Conservation (phyloP, 768 basidiomycete genomes). For the Boletus insuetus region DNA sequence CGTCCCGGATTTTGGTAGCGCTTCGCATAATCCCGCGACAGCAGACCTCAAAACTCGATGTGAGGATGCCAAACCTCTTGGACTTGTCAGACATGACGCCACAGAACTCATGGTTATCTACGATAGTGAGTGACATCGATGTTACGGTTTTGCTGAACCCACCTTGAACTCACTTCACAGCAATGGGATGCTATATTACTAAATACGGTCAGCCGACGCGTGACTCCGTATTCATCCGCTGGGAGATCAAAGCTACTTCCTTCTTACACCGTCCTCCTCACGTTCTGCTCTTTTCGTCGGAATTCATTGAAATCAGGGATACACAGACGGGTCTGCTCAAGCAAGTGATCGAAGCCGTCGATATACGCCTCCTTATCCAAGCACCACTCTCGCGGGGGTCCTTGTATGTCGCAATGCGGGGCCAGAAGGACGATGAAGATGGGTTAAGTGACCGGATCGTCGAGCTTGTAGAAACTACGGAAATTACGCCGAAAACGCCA, state of each 20-base stretch:
- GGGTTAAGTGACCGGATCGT: slow-evolving; percentile 62
- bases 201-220: slow-evolving; percentile 66
- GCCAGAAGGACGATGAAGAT: slow-evolving; percentile 52
- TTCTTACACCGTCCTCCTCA: slow-evolving; percentile 62
- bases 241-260: slow-evolving; percentile 69
- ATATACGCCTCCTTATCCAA: slow-evolving; percentile 62
- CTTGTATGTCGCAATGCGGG: slow-evolving; percentile 63
- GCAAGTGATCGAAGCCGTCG: slow-evolving; percentile 77
- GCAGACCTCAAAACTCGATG: slow-evolving; percentile 56
- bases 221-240: slow-evolving; percentile 62
- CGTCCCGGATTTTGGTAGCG: slow-evolving; percentile 57
- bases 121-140: slow-evolving; percentile 50
- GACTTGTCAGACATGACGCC: slow-evolving; percentile 54
- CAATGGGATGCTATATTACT: slow-evolving; percentile 73
- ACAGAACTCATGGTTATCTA: slow-evolving; percentile 70
- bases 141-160: background rate
- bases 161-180: slow-evolving; percentile 35
- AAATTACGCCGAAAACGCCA: slow-evolving; percentile 42
- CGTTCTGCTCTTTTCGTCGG: slow-evolving; percentile 68
- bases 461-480: slow-evolving; percentile 68
- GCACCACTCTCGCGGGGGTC: slow-evolving; percentile 37
- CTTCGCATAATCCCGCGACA: slow-evolving; percentile 40
- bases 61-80: slow-evolving; percentile 60
- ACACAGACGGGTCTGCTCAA: slow-evolving; percentile 62
- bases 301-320: slow-evolving; percentile 75